Conservation (phyloP, 1,284 basidiomycete genomes). For the Cryptococcus sp. region DNA sequence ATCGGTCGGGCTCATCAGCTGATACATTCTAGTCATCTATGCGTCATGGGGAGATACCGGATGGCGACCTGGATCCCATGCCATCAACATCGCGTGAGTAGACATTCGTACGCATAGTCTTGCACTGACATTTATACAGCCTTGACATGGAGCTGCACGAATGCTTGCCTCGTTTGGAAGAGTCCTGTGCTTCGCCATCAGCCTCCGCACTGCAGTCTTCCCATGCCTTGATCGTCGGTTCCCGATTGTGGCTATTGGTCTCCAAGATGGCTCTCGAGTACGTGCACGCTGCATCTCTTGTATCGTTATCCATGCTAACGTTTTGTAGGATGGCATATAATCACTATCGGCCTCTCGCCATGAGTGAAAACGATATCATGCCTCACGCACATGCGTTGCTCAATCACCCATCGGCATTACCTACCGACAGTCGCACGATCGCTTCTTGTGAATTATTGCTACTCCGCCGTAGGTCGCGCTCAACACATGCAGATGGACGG, state of each 20-base stretch:
- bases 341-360: constrained; percentile 27
- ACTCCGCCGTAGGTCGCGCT: constrained; percentile 29
- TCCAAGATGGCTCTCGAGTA: constrained; percentile 18
- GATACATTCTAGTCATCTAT: constrained; percentile 15
- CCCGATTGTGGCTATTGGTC: constrained; percentile 32
- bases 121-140: neutral
- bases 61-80: constrained; percentile 38
- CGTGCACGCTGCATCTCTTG: neutral
- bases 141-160: constrained; percentile 37
- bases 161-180: constrained; percentile 31
- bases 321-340: constrained; percentile 33
- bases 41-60: constrained; percentile 30
- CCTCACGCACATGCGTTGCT: constrained; percentile 27
- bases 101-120: neutral
- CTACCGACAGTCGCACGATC: constrained; percentile 32
- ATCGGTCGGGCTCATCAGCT: constrained; percentile 1
- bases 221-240: constrained; percentile 22
- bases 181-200: constrained; percentile 12
- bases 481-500: neutral
- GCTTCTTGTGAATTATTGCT: constrained; percentile 29
- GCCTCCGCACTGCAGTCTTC: neutral
- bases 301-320: neutral
- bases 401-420: constrained; percentile 27
- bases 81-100: constrained; percentile 33
- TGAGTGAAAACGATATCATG: constrained; percentile 16